Conservation (phyloP, 2,329 filamentous ascomycete species). For the Trichoderma citrinoviride region DNA sequence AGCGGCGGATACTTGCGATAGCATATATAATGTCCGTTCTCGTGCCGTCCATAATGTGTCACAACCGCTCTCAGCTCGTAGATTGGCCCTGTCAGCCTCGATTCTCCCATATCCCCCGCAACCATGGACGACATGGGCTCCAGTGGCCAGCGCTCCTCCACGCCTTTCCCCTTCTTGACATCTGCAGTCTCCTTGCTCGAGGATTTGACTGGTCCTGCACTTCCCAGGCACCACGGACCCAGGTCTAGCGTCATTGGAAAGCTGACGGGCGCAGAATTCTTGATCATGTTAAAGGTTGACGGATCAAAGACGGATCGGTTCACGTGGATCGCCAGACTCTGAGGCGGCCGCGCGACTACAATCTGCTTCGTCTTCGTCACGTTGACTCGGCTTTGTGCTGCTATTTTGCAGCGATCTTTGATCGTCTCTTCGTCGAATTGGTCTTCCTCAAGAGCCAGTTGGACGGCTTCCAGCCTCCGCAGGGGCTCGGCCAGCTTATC, state of each 20-base stretch:
- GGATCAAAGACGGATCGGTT: slow-evolving; percentile 93
- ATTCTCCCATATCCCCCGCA: slow-evolving; percentile 50
- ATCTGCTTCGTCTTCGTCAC: slow-evolving; percentile 88
- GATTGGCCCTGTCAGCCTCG: slow-evolving; percentile 54
- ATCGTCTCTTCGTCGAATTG: slow-evolving; percentile 72
- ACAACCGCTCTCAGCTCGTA: slow-evolving; percentile 83
- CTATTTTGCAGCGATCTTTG: slow-evolving; percentile 62
- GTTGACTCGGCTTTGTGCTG: slow-evolving; percentile 64
- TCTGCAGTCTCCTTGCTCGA: background rate
- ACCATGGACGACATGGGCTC: slow-evolving; percentile 73
- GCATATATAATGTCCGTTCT: slow-evolving; percentile 94
- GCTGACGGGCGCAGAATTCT: slow-evolving; percentile 75
- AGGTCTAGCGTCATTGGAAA: slow-evolving; percentile 76
- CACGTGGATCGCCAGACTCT: slow-evolving; percentile 79
- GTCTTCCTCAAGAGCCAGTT: slow-evolving; percentile 71
- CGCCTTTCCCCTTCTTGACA: slow-evolving; percentile 25
- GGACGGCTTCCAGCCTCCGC: slow-evolving; percentile 62
- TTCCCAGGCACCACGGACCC: slow-evolving; percentile 80
- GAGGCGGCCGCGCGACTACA: slow-evolving; percentile 77
- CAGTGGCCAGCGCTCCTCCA: slow-evolving; percentile 65
- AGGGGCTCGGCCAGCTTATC: slow-evolving; percentile 51
- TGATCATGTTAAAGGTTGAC: slow-evolving; percentile 71
- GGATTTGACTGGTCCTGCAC: slow-evolving; percentile 32
- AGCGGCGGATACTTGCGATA: slow-evolving; percentile 67
- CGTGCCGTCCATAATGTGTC: slow-evolving; percentile 85